Base-by-base conservation (phyloP, 352 stramenopile species). In the Globisporangium recalcitrans region DNA sequence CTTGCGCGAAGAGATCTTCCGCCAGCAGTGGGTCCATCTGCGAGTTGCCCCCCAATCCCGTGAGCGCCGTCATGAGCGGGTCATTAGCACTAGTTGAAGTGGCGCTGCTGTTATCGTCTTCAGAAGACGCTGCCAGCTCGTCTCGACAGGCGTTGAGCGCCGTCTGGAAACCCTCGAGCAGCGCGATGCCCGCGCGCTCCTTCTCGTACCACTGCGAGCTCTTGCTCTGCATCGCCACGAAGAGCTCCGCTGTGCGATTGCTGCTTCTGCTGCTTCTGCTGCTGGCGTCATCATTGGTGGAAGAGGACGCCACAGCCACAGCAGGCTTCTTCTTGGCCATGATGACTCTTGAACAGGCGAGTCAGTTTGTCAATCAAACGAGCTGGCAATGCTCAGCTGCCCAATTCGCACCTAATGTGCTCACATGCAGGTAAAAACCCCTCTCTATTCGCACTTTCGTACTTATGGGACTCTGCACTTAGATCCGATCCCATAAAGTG, bases 121-220 rank as follows among this genome's bases (percentile, higher is more conserved):
- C 38, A 46, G 38, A 21, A 0, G 26, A 1, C 26, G 49, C 47
- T 4, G n/a, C 22, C 27, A 68, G 40, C 46, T 67, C 64, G 26
- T 68, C 64, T 66, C 79, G 69, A 38, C 73, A 66, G 21, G 68
- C 79, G 29, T 80, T 51, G 52, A 91, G 57, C 56, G 82, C 82
- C 52, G 73, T 83, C 70, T 91, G 77, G 62, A 91, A 90, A 38
- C 63, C 62, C 52, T 91, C 82, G 52, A 91, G 78, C 31, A 85
- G 58, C 24, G 73, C 69, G 53, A 90, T 88, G 62, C 78, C 82
- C 42, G 80, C 78, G 49, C 80, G 80, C 66, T 90, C 82, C 40
- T 78, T 82, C 40, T 73, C 60, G 57, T 85, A 82, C 82, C 82
- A 91, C 46, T 63, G 58, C 47, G 69, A 52, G 16, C 66, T 61